A percentile compares a stretch with the other conserved stretches of the same genome.
Conservation (phyloP, 2,329 filamentous ascomycete genomes). For the Gremmenia infestans region DNA sequence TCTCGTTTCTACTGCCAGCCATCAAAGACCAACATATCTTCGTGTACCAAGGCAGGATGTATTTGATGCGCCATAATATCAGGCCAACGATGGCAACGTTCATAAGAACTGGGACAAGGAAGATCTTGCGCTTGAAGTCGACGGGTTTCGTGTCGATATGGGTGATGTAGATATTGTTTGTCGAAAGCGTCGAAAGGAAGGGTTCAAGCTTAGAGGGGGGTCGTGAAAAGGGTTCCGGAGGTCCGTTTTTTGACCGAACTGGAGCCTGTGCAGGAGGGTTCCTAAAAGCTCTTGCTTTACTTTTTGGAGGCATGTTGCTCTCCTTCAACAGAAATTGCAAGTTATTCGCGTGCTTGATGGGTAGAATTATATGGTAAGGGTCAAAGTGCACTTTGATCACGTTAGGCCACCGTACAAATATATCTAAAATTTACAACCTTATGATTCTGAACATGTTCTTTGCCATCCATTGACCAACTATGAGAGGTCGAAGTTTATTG, state of each 20-base stretch:
- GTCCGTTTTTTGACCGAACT: constrained; percentile 20
- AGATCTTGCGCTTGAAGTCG: constrained; percentile 76
- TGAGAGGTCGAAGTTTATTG: constrained; percentile 29
- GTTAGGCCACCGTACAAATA: constrained; percentile 14
- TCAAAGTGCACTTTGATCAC: background rate
- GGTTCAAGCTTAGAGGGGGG: constrained; percentile 58
- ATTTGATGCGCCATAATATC: constrained; percentile 64
- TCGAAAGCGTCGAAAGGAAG: constrained; percentile 62
- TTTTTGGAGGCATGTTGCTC: constrained; percentile 29
- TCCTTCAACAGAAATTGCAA: background rate
- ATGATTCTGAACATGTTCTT: constrained; percentile 4
- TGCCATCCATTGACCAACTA: constrained; percentile 18
- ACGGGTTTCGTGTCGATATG: constrained; percentile 71
- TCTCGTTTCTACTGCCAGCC: constrained; percentile 45
- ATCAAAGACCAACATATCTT: constrained; percentile 29
- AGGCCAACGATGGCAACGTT: constrained; percentile 63
- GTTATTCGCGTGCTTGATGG: background rate
- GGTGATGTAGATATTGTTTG: constrained; percentile 72
- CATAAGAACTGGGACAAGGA: constrained; percentile 70
- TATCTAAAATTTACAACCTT: constrained; percentile 6
- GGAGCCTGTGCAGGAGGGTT: background rate
- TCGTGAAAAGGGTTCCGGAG: constrained; percentile 63
- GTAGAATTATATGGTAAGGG: background rate
- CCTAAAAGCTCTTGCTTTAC: constrained; percentile 26
- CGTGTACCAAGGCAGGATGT: constrained; percentile 67